Conservation (phyloP, 768 basidiomycete genomes). For the Suillus subalutaceus region DNA sequence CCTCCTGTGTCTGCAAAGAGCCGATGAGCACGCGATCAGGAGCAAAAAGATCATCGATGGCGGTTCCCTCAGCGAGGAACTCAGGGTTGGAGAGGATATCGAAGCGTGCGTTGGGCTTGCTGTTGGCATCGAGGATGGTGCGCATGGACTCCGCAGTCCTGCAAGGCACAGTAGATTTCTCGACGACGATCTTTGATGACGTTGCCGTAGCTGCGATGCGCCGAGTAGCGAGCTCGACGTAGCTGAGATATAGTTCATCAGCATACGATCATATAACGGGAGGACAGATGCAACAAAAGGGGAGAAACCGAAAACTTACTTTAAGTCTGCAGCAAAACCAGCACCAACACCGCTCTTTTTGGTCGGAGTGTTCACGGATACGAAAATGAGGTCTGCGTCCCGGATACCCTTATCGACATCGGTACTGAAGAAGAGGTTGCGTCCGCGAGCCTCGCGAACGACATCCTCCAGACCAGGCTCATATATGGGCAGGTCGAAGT, state of each 20-base stretch:
- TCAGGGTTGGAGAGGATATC: constrained; percentile 99
- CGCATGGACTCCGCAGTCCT: constrained; percentile 99
- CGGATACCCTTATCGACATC: constrained; percentile 91
- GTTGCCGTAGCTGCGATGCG: constrained; percentile 91
- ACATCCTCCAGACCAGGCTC: constrained; percentile 96
- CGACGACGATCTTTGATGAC: constrained; percentile 96
- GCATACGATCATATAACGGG: constrained; percentile 7
- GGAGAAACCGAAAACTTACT: constrained; percentile 56
- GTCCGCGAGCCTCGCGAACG: constrained; percentile 83
- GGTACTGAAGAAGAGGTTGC: constrained; percentile 97
- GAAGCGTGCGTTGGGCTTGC: constrained; percentile 86
- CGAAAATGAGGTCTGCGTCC: constrained; percentile 98
- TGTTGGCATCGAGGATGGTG: constrained; percentile 98
- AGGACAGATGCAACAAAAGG: constrained; percentile 11
- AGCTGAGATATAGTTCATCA: constrained; percentile 51
- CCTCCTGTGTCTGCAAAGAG: constrained; percentile 88
- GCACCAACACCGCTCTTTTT: constrained; percentile 98
- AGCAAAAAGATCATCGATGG: constrained; percentile 82
- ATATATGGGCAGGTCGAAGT: constrained; percentile 91
- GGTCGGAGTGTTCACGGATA: constrained; percentile 98
- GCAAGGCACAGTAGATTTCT: constrained; percentile 99
- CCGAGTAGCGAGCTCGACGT: constrained; percentile 95
- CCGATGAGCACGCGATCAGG: constrained; percentile 99
- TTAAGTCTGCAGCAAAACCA: constrained; percentile 97
- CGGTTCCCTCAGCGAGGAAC: constrained; percentile 98